Evolutionary conservation across 192 early-diverging fungal species (phyloP), one percentile per base, ranked within the genome.

Genomic region (Entomortierella beljakovae): DNA sequence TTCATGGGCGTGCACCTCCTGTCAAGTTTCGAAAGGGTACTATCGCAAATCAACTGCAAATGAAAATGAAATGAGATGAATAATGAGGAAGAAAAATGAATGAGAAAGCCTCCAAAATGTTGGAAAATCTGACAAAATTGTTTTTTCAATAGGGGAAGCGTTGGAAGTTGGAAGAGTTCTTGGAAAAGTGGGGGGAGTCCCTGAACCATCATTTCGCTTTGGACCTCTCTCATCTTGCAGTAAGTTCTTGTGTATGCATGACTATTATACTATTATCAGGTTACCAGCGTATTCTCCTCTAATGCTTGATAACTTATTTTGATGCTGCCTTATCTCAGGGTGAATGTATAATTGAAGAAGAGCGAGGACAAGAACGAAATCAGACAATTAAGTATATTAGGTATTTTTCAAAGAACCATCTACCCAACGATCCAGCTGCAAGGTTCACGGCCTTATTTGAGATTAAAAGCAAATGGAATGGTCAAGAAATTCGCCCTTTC

Each of bases 361-460:
- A 79, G 6, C 54, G 61, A 22, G 49, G 33, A 18, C 31, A 34
- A 33, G 77, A 85, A 6, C 35, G 57, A 22, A 57, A 60, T 18
- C 49, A 33, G 37, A 48, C 42, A 9, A 50, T 71, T 18, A 58
- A 51, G 6, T 83, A 81, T 23, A 73, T 86, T 32, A 68, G 81
- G 13, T 80, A 84, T 40, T 83, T 84, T 48, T 74, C 86, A 0
- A 60, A 68, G 15, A 37, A 35, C 1, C 71, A 81, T n/a, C 60
- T 88, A 2, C 80, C 86, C n/a, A 61, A 57, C 15, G 77, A 85
- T 26, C 79, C 84, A 0, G 77, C 82, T 1, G 51, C 61, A 7
- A 76, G 86, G 0, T 88, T 88, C 58, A 64, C 77, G 10, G 64
- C 71, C 0, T 57, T 88, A 0, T 88, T 88, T 34, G 60, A 79